These are phyloP conservation scores for Pythium volutum DNA, from an alignment of 352 stramenopile species.

Conservation along the genomic window DNA sequence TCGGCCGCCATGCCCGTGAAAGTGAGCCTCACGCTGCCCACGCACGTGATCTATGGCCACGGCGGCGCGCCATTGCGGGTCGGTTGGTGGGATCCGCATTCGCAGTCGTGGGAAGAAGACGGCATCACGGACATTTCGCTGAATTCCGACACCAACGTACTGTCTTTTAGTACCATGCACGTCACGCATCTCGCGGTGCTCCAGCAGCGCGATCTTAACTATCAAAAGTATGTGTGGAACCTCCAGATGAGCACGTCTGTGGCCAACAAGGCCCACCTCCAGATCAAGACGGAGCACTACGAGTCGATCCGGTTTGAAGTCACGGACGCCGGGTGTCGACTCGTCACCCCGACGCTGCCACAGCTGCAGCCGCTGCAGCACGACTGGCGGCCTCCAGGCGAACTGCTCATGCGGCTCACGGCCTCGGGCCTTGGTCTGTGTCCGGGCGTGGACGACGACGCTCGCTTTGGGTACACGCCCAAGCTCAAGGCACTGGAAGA, in stretches of 20 bases:
- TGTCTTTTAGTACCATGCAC: conserved; percentile 76
- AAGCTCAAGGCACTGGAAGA: conserved; percentile 70
- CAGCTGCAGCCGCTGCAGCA: conserved; percentile 44
- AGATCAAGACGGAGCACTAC: conserved; percentile 55
- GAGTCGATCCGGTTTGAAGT: conserved; percentile 65
- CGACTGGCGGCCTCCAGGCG: conserved; percentile 42
- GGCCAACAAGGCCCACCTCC: conserved; percentile 36
- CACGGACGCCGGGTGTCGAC: conserved; percentile 50
- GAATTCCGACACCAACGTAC: conserved; percentile 47
- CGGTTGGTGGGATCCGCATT: conserved; percentile 60
- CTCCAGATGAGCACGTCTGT: conserved; percentile 54
- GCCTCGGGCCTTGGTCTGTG: conserved; percentile 64
- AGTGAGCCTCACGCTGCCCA: conserved; percentile 45
- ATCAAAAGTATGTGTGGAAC: conserved; percentile 58
- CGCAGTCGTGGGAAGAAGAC: conserved; percentile 66
- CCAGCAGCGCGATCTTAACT: conserved; percentile 66
- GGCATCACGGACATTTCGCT: conserved; percentile 66
- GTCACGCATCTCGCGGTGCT: conserved; percentile 70
- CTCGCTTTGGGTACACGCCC: conserved; percentile 33
- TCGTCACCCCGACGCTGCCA: conserved; percentile 43
- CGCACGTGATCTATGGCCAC: conserved; percentile 44
- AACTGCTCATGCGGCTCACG: conserved; percentile 52
- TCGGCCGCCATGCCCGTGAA: conserved; percentile 69
- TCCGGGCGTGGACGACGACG: conserved; percentile 36
- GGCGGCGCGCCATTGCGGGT: conserved; percentile 35